phyloP scores from a whole-genome alignment of 228 moss, liverwort and hornwort species.

The Sphagnum fallax region DNA sequence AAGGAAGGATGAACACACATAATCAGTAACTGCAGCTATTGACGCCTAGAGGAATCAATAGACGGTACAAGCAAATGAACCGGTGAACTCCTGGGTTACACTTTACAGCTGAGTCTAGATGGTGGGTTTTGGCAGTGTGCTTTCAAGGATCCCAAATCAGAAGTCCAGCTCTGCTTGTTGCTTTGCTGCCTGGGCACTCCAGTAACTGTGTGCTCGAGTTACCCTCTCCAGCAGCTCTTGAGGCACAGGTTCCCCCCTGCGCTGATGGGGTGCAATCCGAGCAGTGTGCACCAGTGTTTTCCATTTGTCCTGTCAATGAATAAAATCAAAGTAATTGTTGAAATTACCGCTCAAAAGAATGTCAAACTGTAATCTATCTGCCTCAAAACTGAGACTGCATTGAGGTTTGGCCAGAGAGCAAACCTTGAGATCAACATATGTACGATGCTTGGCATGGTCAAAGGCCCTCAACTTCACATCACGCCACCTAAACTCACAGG shows the following conservation, averaged over 20 bases:
- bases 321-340: no score
- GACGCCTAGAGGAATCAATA: constrained; percentile 24
- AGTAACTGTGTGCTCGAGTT: constrained; percentile 77
- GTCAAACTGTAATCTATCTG: no score
- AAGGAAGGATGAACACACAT: constrained; percentile 3
- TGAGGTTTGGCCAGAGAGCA: neutral
- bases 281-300: constrained; percentile 94
- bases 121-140: neutral
- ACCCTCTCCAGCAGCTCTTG: constrained; percentile 88
- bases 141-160: constrained; percentile 6
- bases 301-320: constrained; percentile 75
- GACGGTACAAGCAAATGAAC: constrained; percentile 9
- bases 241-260: constrained; percentile 91
- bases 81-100: neutral
- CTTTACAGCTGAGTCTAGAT: neutral
- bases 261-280: constrained; percentile 88
- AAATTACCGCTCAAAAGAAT: no score
- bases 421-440: constrained; percentile 96
- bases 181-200: constrained; percentile 84
- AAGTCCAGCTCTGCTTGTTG: constrained; percentile 89
- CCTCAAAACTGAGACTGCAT: no score
- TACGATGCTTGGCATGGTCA: constrained; percentile 96
- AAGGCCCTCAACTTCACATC: constrained; percentile 94
- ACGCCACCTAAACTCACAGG: constrained; percentile 65
- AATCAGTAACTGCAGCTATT: constrained; percentile 13